Percentiles rank a stretch among this genome's conserved stretches.
Conservation (phyloP, 2,329 filamentous ascomycete genomes). For the Cercospora berteroae region DNA sequence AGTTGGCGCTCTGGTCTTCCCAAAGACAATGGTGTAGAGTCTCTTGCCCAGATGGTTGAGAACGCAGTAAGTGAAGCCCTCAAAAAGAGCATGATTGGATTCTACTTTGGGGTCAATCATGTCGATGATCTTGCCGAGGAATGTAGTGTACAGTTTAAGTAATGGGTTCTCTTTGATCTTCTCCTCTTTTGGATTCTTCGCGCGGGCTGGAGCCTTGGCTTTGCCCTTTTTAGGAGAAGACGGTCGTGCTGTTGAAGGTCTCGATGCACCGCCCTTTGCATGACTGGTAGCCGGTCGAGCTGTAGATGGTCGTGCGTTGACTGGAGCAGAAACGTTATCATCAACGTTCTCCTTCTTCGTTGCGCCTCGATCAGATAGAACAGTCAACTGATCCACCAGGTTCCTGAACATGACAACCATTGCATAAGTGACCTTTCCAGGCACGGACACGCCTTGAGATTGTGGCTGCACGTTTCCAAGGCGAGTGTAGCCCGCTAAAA, state of each 20-base stretch:
- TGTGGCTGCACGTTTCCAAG: constrained; percentile 19
- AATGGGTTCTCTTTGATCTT: constrained; percentile 26
- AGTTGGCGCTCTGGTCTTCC: constrained; percentile 25
- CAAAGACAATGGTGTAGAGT: constrained; percentile 43
- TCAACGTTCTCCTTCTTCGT: constrained; percentile 20
- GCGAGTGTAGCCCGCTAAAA: constrained; percentile 29
- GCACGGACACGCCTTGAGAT: constrained; percentile 7
- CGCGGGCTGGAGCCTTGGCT: not conserved
- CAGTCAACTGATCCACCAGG: constrained; percentile 34
- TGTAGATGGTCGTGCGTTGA: constrained; percentile 3
- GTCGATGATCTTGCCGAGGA: constrained; percentile 40
- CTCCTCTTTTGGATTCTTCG: constrained; percentile 16
- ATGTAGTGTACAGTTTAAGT: constrained; percentile 33
- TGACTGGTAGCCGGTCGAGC: not conserved
- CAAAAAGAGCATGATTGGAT: constrained; percentile 43
- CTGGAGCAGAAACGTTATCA: not conserved
- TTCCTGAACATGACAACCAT: constrained; percentile 41
- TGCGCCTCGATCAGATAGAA: constrained; percentile 19
- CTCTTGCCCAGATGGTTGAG: constrained; percentile 42
- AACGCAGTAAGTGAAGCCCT: constrained; percentile 45
- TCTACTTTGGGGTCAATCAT: constrained; percentile 39
- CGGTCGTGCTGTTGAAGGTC: constrained; percentile 1
- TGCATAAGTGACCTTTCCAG: constrained; percentile 32
- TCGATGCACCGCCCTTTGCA: not conserved
- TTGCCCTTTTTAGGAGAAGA: not conserved